Evolutionary conservation across 176 grass and related monocot genomes (phyloP), one percentile per base, ranked within the genome.

Genomic region (Stipa capillata): DNA sequence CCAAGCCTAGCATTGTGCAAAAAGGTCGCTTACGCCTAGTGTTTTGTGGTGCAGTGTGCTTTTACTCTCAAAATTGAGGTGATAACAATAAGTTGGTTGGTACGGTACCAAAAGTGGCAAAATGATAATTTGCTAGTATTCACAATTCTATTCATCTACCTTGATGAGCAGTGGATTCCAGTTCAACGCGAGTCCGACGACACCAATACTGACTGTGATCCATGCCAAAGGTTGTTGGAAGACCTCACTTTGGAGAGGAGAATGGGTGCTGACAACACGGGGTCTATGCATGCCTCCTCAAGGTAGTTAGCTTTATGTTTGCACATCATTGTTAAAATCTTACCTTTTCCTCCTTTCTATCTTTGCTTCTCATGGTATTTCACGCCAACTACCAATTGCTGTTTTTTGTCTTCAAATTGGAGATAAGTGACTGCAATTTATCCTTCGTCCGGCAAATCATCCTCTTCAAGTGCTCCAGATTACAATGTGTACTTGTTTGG

Each of bases 181-280:
- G 37, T 40, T 73, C 36, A 8, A 27, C 20, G 7, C 7, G 57
- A 59, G 15, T 4, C 1, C 6, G 53, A 20, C 7, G 32, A 25
- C 37, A 17, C 28, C 37, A 28, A 15, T 68, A 39, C 6, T n/a
- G 66, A 49, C 9, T 28, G 3, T 25, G 85, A 87, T 8, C 55
- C 79, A 35, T 82, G 36, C 32, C 53, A 77, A 28, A 77, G 56
- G 72, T 52, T 82, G 49, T 18, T 79, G 64, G 53, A 87, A 40
- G 79, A 77, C 7, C 85, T 87, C 75, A 82, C 34, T 16, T 64
- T 77, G 55, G 82, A 82, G 20, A 77, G 51, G 32, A 74, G 32
- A 72, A 65, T 55, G 29, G 25, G 35, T 0, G 27, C 17, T 20
- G 50, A 63, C 43, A 36, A 18, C 76, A 41, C 34, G 3, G 69